Base-by-base conservation (phyloP, 441 rosid species). In the Geranium incanum region DNA sequence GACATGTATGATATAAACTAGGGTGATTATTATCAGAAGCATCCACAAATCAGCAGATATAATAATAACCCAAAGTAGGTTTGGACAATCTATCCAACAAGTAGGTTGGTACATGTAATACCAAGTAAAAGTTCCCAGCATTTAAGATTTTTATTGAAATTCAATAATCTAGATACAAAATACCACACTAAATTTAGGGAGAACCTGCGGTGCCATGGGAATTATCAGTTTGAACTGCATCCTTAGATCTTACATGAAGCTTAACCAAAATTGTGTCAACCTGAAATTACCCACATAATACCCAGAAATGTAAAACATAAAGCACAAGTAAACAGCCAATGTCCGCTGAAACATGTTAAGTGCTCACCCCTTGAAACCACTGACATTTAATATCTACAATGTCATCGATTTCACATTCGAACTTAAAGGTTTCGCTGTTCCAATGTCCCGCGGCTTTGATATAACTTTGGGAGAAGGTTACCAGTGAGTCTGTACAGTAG, bases 331-430 rank as follows among this genome's bases (percentile, higher is more conserved):
- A 38, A 74, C 37, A 28, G 81, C 43, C 63, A 21, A 75, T 62
- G 37, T 59, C 70, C 65, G 70, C 66, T 72, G 64, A 64, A 39
- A 48, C 15, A 48, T 19, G 21, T 69, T 37, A n/a, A 69, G 65
- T 41, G 70, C 95, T 88, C 81, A 95, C 97, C 82, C 81, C 86
- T 78, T 81, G 86, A 78, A 84, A 78, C 83, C 88, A 83, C 70
- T 78, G 87, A 73, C 87, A 82, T 66, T 84, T 81, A 23, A 95
- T 86, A 52, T 74, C 80, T 68, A 92, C 69, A 68, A 95, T 87
- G 80, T 92, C 97, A 72, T 86, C 95, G 71, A 95, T 79, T 77
- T 78, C 82, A 84, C 76, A 83, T 71, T 89, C 93, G 69, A 84
- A 71, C 72, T 71, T 78, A 59, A 80, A 79, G 70, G 76, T 68